Conservation (phyloP, 768 basidiomycete genomes). For the Trametes cinnabarina region DNA sequence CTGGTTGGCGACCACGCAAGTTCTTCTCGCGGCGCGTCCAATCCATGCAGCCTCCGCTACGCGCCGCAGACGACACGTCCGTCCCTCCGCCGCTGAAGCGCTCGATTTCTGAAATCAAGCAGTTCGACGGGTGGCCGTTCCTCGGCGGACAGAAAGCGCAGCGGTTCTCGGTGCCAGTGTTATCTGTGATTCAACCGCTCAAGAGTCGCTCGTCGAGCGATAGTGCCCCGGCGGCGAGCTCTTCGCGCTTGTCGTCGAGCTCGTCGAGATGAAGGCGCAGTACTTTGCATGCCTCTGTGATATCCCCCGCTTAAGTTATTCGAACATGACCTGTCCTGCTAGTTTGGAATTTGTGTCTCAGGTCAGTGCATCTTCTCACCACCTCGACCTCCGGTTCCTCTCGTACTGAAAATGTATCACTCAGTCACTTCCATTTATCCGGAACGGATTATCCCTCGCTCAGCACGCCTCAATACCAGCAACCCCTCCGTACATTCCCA, state of each 20-base stretch:
- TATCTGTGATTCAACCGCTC: conserved; percentile 9
- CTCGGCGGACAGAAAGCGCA: conserved; percentile 8
- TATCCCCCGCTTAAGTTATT: conserved; percentile 3
- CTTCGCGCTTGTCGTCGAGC: conserved; percentile 3
- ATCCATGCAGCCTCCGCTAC: conserved; percentile 24
- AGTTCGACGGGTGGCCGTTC: conserved; percentile 24
- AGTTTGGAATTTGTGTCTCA: conserved; percentile 3
- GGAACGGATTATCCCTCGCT: background rate
- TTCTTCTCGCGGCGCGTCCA: conserved; percentile 21
- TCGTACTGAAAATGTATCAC: no score
- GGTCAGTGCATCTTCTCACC: background rate
- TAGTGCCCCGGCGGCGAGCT: conserved; percentile 10
- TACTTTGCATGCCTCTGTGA: no score
- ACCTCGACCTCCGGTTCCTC: no score
- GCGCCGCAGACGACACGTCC: conserved; percentile 6
- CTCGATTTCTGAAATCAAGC: conserved; percentile 16
- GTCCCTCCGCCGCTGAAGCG: conserved; percentile 11
- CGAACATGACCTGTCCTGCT: background rate
- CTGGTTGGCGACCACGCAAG: conserved; percentile 7
- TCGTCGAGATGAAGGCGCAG: background rate
- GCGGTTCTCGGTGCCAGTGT: conserved; percentile 17
- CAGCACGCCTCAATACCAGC: background rate
- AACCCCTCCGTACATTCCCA: background rate
- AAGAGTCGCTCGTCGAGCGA: conserved; percentile 10
- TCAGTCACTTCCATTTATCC: background rate